A percentile compares a stretch with the other conserved stretches of the same genome.
phyloP scores from a whole-genome alignment of 805 yeast species.

The Pichia pseudocactophila region DNA sequence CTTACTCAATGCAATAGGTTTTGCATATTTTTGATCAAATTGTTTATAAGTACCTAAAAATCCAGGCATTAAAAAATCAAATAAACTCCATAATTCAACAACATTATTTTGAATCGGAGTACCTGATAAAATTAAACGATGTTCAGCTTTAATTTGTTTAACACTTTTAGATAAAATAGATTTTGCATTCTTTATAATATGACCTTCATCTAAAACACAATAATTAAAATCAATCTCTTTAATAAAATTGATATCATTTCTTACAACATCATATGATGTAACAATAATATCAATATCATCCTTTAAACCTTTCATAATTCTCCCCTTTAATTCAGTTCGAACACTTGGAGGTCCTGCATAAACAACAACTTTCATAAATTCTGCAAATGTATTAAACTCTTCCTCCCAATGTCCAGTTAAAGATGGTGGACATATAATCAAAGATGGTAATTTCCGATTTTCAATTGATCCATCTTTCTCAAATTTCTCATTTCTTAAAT shows the following conservation, averaged over 20 bases:
- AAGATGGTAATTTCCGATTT: slow-evolving; percentile 67
- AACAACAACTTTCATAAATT: slow-evolving; percentile 70
- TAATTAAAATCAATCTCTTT: slow-evolving; percentile 68
- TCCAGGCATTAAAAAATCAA: slow-evolving; percentile 98
- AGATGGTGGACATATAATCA: slow-evolving; percentile 94
- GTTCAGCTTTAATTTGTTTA: slow-evolving; percentile 74
- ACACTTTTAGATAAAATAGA: slow-evolving; percentile 88
- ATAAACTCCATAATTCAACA: slow-evolving; percentile 92
- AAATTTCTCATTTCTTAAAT: slow-evolving; percentile 66
- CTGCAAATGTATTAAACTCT: slow-evolving; percentile 83
- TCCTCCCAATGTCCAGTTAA: slow-evolving; percentile 99
- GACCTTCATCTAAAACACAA: slow-evolving; percentile 96
- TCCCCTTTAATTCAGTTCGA: slow-evolving; percentile 46
- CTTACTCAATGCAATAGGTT: slow-evolving; percentile 91
- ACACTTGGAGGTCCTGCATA: slow-evolving; percentile 90
- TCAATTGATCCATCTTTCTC: slow-evolving; percentile 52
- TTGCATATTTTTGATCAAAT: slow-evolving; percentile 92
- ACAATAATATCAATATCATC: slow-evolving; percentile 63
- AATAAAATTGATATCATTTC: slow-evolving; percentile 75
- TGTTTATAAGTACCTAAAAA: slow-evolving; percentile 90
- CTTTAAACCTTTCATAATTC: slow-evolving; percentile 34
- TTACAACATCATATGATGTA: slow-evolving; percentile 91
- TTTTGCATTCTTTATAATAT: slow-evolving; percentile 84
- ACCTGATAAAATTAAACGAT: slow-evolving; percentile 85
- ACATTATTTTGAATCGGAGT: slow-evolving; percentile 98